A percentile compares a stretch with the other conserved stretches of the same genome.
These are phyloP conservation scores for Ophiognomonia clavigignenti-juglandacearum DNA, from an alignment of 2,329 filamentous ascomycete genomes.

Conservation along the genomic window DNA sequence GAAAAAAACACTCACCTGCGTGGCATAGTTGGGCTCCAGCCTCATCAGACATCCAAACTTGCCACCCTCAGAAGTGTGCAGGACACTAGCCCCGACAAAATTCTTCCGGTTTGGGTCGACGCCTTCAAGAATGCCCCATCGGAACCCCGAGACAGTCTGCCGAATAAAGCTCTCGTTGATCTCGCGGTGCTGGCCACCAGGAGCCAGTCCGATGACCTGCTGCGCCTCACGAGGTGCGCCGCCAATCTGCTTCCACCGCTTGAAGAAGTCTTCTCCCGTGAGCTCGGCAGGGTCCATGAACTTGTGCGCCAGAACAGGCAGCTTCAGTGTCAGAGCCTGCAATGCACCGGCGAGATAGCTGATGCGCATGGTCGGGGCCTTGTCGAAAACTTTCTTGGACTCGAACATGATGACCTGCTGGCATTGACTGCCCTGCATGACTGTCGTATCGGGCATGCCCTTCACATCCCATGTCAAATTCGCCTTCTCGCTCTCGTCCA, in stretches of 20 bases:
- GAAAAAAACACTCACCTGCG: conserved; percentile 61
- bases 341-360: conserved; percentile 91
- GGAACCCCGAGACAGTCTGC: conserved; percentile 74
- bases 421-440: conserved; percentile 70
- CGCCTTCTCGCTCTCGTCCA: conserved; percentile 60
- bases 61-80: conserved; percentile 75
- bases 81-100: conserved; percentile 83
- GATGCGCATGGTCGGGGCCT: conserved; percentile 85
- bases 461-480: conserved; percentile 83
- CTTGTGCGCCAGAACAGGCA: conserved; percentile 86
- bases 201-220: conserved; percentile 68
- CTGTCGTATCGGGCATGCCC: conserved; percentile 76
- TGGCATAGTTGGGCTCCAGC: conserved; percentile 89
- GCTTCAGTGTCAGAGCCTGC: conserved; percentile 85
- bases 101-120: conserved; percentile 94
- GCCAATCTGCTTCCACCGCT: conserved; percentile 98
- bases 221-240: conserved; percentile 83
- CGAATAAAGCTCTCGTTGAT: conserved; percentile 69
- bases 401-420: conserved; percentile 96
- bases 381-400: conserved; percentile 72
- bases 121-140: conserved; percentile 78
- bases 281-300: conserved; percentile 94
- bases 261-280: conserved; percentile 92
- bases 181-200: conserved; percentile 51
- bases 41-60: conserved; percentile 93